These are phyloP conservation scores for Venturia aucupariae DNA, from an alignment of 2,329 filamentous ascomycete genomes.

Conservation along the genomic window DNA sequence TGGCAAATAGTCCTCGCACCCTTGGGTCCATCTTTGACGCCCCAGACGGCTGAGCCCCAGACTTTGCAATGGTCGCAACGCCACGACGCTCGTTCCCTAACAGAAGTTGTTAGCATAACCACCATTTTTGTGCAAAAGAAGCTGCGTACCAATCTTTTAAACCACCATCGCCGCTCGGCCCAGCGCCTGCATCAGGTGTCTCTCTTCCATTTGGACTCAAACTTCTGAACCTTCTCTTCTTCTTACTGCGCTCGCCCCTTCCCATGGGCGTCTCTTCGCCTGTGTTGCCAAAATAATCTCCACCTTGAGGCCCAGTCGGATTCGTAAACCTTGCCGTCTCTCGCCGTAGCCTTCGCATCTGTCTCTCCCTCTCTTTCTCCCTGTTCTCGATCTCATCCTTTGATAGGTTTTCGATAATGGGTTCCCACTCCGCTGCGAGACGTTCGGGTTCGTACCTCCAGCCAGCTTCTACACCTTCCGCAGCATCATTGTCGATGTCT, in stretches of 20 bases:
- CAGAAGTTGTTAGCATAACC: conserved; percentile 19
- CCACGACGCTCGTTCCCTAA: conserved; percentile 70
- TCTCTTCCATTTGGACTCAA: conserved; percentile 73
- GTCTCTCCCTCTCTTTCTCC: conserved; percentile 85
- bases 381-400: conserved; percentile 98
- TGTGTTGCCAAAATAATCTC: conserved; percentile 53
- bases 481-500: conserved; percentile 83
- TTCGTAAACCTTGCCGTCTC: conserved; percentile 89
- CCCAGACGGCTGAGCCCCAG: conserved; percentile 88
- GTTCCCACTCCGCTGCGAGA: conserved; percentile 51
- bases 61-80: conserved; percentile 80
- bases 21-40: conserved; percentile 79
- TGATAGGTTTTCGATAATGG: conserved; percentile 52
- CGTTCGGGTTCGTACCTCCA: conserved; percentile 95
- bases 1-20: conserved; percentile 84
- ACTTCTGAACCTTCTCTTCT: conserved; percentile 86
- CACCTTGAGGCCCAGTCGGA: conserved; percentile 33
- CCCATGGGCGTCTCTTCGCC: conserved; percentile 72
- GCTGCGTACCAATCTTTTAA: conserved; percentile 34
- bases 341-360: conserved; percentile 74
- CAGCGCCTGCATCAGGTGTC: conserved; percentile 66
- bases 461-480: conserved; percentile 71
- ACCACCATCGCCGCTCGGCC: conserved; percentile 57
- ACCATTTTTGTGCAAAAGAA: not conserved
- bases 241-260: conserved; percentile 84